Percentiles rank a stretch among this genome's conserved stretches.
These are phyloP conservation scores for Rhodotorula diobovata DNA, from an alignment of 768 basidiomycete genomes.

Conservation along the genomic window DNA sequence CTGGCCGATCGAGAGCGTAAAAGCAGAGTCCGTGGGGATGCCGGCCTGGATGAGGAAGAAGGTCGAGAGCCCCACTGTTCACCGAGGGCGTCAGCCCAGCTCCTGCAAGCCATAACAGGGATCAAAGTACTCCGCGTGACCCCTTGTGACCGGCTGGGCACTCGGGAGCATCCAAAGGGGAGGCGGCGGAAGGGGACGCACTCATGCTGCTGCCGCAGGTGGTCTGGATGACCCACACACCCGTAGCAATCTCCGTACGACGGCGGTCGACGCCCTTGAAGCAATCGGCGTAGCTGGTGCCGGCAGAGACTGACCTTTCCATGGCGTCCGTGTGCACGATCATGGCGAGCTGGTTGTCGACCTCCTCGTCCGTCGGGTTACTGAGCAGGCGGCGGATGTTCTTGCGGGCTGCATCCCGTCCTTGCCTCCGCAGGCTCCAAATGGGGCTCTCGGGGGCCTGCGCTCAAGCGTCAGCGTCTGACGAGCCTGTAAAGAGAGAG, in stretches of 20 bases:
- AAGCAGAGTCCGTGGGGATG: constrained; percentile 5
- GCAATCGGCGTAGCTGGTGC: constrained; percentile 49
- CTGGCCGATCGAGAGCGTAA: constrained; percentile 12
- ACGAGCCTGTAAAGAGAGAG: no score
- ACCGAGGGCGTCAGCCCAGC: no score
- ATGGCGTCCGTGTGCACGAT: constrained; percentile 49
- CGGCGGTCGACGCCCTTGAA: constrained; percentile 46
- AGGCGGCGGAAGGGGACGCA: no score
- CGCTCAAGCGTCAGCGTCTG: no score
- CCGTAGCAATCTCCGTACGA: constrained; percentile 53
- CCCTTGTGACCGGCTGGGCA: no score
- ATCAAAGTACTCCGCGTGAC: no score
- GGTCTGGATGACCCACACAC: constrained; percentile 45
- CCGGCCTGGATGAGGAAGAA: constrained; percentile 43
- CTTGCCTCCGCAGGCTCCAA: constrained; percentile 47
- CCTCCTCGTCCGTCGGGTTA: constrained; percentile 41
- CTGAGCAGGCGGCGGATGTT: constrained; percentile 40
- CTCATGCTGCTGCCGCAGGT: constrained; percentile 31
- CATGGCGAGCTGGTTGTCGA: constrained; percentile 34
- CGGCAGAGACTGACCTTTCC: constrained; percentile 46
- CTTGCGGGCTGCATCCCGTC: constrained; percentile 46
- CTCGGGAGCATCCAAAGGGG: no score
- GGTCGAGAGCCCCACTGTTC: constrained; percentile 25
- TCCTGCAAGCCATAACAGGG: neutral
- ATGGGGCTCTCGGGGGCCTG: constrained; percentile 43